Evolutionary conservation across 208 protist genomes (phyloP).

Genomic region (Leishmania guyanensis): DNA sequence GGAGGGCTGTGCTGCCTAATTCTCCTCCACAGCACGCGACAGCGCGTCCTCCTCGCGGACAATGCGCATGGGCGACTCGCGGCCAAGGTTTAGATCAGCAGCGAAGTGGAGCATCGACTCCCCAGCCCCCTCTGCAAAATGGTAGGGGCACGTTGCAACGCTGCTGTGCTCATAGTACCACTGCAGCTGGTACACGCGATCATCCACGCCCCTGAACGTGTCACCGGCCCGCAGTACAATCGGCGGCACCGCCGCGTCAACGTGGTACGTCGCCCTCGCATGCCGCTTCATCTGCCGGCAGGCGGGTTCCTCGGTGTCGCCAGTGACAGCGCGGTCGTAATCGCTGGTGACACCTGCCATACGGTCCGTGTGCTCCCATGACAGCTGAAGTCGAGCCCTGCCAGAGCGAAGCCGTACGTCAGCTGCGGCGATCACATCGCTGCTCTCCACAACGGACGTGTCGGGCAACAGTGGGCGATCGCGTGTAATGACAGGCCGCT

Average conservation of each 20-base stretch:
- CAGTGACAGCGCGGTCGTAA: conserved; percentile 7
- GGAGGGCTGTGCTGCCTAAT: not conserved
- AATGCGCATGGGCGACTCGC: conserved; percentile 56
- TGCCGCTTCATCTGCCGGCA: conserved; percentile 4
- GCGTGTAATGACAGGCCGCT: conserved; percentile 7
- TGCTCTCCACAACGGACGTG: conserved; percentile 23
- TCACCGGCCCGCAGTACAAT: conserved; percentile 39
- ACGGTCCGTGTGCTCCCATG: conserved; percentile 14
- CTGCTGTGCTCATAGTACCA: conserved; percentile 57
- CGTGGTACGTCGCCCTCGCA: conserved; percentile 7
- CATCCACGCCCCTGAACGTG: conserved; percentile 30
- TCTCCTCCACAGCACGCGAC: conserved; percentile 4
- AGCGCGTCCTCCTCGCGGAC: conserved; percentile 17
- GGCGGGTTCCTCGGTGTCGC: conserved; percentile 1
- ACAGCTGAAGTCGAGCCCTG: conserved; percentile 11
- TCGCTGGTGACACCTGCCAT: not conserved
- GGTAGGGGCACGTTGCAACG: conserved; percentile 57
- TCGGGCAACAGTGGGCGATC: conserved; percentile 21
- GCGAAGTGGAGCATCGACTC: conserved; percentile 57
- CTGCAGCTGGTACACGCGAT: conserved; percentile 35
- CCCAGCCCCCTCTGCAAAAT: conserved; percentile 59
- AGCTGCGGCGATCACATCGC: conserved; percentile 8
- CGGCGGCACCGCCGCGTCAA: conserved; percentile 8
- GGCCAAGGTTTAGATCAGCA: conserved; percentile 39
- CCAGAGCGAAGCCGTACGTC: conserved; percentile 21